Conservation (phyloP, 352 stramenopile genomes). For the Globisporangium recalcitrans region DNA sequence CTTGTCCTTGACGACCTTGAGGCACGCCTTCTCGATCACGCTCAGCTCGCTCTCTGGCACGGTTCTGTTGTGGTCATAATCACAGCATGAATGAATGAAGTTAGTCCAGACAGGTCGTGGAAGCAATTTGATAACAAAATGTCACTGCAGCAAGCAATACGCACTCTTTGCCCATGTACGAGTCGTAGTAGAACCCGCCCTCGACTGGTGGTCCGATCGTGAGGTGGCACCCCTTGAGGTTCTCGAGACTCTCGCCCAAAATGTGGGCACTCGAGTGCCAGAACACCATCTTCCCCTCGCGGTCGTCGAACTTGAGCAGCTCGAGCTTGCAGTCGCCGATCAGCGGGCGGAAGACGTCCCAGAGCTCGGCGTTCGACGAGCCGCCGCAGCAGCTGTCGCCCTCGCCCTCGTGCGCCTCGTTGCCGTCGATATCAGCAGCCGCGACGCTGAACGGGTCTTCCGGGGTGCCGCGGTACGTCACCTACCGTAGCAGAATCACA, state of each 20-base stretch:
- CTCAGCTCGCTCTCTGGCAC: constrained; percentile 74
- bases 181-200: constrained; percentile 99
- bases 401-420: constrained; percentile 60
- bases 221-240: constrained; percentile 94
- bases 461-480: constrained; percentile 72
- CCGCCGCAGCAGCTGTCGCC: constrained; percentile 43
- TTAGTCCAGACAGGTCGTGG: too few species aligned
- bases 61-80: constrained; percentile 24
- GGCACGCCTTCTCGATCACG: constrained; percentile 90
- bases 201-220: constrained; percentile 96
- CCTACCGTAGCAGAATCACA: constrained; percentile 33
- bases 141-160: background rate
- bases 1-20: constrained; percentile 94
- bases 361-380: constrained; percentile 84
- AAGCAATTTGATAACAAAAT: too few species aligned
- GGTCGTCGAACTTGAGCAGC: constrained; percentile 98
- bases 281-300: constrained; percentile 94
- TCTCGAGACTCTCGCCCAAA: constrained; percentile 95
- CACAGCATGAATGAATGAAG: background rate
- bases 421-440: constrained; percentile 88
- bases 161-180: constrained; percentile 93
- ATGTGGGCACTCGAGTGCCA: constrained; percentile 98
- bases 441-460: constrained; percentile 74
- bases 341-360: constrained; percentile 96
- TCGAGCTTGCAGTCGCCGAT: constrained; percentile 95